phyloP scores from a whole-genome alignment of 768 basidiomycete species.

The Hygrocybe punicea region DNA sequence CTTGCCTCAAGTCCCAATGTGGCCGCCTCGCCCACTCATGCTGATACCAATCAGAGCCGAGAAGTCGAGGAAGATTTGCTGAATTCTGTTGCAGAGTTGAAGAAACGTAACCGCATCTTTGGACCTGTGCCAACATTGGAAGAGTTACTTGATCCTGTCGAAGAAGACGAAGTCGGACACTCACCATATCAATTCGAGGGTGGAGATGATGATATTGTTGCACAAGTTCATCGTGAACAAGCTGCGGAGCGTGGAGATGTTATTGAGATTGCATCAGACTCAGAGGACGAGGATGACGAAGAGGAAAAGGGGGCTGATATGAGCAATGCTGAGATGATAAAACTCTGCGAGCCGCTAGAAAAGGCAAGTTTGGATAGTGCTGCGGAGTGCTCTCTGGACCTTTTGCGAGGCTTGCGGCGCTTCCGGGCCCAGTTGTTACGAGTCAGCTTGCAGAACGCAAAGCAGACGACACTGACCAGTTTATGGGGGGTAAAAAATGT shows the following conservation, averaged over 20 bases:
- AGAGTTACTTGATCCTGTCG: conserved; percentile 14
- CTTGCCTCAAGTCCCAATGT: background rate
- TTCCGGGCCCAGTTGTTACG: background rate
- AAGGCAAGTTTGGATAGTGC: background rate
- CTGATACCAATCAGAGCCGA: conserved; percentile 6
- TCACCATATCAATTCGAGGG: conserved; percentile 4
- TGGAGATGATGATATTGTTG: conserved; percentile 10
- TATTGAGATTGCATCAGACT: conserved; percentile 1
- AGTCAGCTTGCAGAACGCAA: background rate
- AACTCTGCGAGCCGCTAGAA: background rate
- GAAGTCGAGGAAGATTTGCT: conserved; percentile 13
- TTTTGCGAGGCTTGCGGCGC: background rate
- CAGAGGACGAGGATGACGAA: background rate
- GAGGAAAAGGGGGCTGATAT: background rate
- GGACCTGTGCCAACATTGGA: conserved; percentile 9
- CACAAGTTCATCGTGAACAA: conserved; percentile 11
- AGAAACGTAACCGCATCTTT: conserved; percentile 12
- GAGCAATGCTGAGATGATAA: background rate
- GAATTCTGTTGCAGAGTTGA: conserved; percentile 13
- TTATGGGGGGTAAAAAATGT: background rate
- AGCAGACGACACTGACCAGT: background rate
- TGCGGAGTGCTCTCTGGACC: conserved; percentile 1
- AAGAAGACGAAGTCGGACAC: conserved; percentile 15
- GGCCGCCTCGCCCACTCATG: background rate
- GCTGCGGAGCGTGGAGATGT: background rate